Conservation (phyloP, 2,329 filamentous ascomycete genomes). For the Leptographium lundbergii region DNA sequence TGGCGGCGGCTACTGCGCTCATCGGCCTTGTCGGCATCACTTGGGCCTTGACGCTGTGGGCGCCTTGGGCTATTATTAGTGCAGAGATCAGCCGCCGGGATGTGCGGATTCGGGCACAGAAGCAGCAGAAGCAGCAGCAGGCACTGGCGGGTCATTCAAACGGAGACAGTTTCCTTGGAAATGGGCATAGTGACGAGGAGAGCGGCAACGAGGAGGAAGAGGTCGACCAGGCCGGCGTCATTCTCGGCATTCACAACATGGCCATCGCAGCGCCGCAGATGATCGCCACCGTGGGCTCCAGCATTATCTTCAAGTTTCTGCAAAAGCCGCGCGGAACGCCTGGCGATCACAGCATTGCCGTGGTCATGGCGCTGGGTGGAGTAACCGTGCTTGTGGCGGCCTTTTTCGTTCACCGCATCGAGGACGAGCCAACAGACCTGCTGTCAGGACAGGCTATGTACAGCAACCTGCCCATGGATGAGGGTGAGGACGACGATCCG, state of each 20-base stretch:
- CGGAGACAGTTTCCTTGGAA: constrained; percentile 12
- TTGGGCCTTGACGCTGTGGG: constrained; percentile 90
- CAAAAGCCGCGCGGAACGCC: constrained; percentile 79
- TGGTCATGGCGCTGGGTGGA: constrained; percentile 77
- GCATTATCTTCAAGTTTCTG: constrained; percentile 68
- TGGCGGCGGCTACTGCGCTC: constrained; percentile 60
- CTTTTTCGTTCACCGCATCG: constrained; percentile 55
- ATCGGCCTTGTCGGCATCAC: constrained; percentile 77
- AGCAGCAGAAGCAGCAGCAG: constrained; percentile 14
- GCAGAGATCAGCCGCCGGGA: constrained; percentile 82
- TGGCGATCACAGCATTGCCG: constrained; percentile 76
- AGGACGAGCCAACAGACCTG: constrained; percentile 43
- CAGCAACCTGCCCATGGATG: constrained; percentile 13
- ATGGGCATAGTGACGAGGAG: constrained; percentile 1
- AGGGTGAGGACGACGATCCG: constrained; percentile 25
- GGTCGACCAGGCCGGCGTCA: constrained; percentile 72
- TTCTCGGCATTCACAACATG: constrained; percentile 93
- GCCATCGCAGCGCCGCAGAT: constrained; percentile 86
- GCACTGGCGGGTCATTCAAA: neutral
- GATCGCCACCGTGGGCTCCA: constrained; percentile 73
- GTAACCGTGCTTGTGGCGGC: constrained; percentile 66
- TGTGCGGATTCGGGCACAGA: constrained; percentile 33
- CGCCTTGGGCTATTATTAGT: constrained; percentile 88
- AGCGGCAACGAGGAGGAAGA: constrained; percentile 30
- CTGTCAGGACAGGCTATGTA: constrained; percentile 24